Evolutionary conservation across 306 rosid species (phyloP).

Genomic region (Malus orientalis): DNA sequence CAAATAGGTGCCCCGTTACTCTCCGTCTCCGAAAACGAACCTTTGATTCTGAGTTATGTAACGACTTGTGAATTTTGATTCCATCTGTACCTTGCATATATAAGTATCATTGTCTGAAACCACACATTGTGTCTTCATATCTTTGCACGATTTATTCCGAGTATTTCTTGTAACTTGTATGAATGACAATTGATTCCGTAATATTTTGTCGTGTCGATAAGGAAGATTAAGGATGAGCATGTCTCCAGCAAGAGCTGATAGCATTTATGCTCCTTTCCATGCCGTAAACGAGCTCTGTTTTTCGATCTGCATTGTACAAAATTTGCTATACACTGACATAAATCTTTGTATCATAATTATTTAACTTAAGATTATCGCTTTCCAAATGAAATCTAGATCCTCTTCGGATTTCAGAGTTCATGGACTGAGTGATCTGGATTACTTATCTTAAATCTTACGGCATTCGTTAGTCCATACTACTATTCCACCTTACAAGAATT

Average conservation of each 20-base stretch:
- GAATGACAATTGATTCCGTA: background rate
- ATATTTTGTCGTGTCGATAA: too few species aligned
- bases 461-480: too few species aligned
- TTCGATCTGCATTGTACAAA: background rate
- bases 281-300: background rate
- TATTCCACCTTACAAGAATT: too few species aligned
- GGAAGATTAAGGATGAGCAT: too few species aligned
- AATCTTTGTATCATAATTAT: too few species aligned
- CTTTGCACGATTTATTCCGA: background rate
- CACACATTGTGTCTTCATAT: background rate
- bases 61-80: conserved; percentile 28
- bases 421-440: too few species aligned
- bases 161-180: background rate
- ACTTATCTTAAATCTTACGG: too few species aligned
- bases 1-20: conserved; percentile 37
- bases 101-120: background rate
- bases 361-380: too few species aligned
- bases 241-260: too few species aligned
- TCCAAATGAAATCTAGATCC: too few species aligned
- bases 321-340: too few species aligned
- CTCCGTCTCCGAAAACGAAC: conserved; percentile 34
- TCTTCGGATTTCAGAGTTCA: too few species aligned
- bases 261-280: background rate
- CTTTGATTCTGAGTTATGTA: conserved; percentile 47
- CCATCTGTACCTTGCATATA: conserved; percentile 13